These are phyloP conservation scores for Selenicereus undatus DNA, from an alignment of 148 eudicot genomes.

Conservation along the genomic window DNA sequence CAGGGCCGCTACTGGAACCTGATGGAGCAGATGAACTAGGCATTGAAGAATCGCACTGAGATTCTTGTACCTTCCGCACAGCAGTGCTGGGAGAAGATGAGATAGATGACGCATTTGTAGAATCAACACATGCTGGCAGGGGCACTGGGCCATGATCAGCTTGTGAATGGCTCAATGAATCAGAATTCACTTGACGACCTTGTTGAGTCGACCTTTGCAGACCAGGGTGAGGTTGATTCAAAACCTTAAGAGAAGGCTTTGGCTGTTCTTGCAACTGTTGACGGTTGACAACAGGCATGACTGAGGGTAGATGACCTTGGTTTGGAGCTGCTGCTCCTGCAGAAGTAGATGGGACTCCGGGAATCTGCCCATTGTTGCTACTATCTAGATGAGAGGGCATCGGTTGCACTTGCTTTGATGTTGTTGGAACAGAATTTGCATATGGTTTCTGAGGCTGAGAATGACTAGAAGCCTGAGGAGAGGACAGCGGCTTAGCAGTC, in stretches of 20 bases:
- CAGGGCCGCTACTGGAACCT: constrained; percentile 30
- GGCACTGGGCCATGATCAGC: constrained; percentile 31
- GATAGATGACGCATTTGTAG: constrained; percentile 24
- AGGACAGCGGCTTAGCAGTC: constrained; percentile 35
- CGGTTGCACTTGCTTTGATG: constrained; percentile 51
- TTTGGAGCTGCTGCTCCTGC: constrained; percentile 28
- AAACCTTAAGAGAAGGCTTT: constrained; percentile 39
- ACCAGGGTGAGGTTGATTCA: constrained; percentile 37
- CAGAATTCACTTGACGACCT: constrained; percentile 42
- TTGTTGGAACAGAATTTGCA: constrained; percentile 38
- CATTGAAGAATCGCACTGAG: constrained; percentile 27
- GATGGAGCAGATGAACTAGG: constrained; percentile 32
- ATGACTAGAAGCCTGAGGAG: constrained; percentile 33
- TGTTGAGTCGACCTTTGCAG: constrained; percentile 45
- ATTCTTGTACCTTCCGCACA: constrained; percentile 39
- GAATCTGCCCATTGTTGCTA: constrained; percentile 40
- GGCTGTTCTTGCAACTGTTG: constrained; percentile 37
- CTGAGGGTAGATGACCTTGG: constrained; percentile 34
- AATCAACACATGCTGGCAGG: constrained; percentile 28
- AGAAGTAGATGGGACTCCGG: constrained; percentile 32
- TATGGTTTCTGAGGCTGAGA: constrained; percentile 45
- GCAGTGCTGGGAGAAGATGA: constrained; percentile 35
- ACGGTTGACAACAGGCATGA: constrained; percentile 39
- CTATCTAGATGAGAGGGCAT: constrained; percentile 45
- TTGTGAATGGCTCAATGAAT: constrained; percentile 36